Conservation (phyloP, 2,329 filamentous ascomycete genomes). For the Hypoxylon sp. region DNA sequence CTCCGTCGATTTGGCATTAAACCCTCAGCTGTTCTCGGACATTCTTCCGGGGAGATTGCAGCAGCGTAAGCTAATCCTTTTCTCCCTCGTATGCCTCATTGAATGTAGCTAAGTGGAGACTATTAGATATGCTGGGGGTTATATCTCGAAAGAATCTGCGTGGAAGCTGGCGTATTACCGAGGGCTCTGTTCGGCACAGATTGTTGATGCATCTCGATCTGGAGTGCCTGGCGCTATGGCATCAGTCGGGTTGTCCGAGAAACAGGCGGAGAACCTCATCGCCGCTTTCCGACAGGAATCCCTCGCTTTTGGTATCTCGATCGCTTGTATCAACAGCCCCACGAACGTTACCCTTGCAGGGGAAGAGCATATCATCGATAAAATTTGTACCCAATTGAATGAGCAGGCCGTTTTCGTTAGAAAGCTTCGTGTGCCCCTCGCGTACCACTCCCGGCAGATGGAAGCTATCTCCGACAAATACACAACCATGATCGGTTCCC, state of each 20-base stretch:
- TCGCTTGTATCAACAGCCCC: conserved; percentile 56
- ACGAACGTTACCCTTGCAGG: conserved; percentile 55
- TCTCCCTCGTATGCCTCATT: too few relatives aligned
- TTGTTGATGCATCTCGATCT: too few relatives aligned
- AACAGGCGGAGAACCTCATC: not conserved
- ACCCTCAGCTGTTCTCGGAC: conserved; percentile 55
- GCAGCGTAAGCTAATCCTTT: conserved; percentile 52
- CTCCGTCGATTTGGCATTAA: conserved; percentile 52
- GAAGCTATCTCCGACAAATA: conserved; percentile 32
- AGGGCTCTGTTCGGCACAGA: conserved; percentile 23
- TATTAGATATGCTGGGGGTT: conserved; percentile 28
- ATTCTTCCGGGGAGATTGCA: conserved; percentile 59
- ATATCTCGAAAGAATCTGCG: conserved; percentile 37
- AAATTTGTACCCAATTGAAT: conserved; percentile 24
- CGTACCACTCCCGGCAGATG: conserved; percentile 58
- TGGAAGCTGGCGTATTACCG: conserved; percentile 40
- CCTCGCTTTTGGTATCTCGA: not conserved
- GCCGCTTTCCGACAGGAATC: too few relatives aligned
- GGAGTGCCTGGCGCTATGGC: too few relatives aligned
- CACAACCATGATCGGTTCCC: conserved; percentile 14
- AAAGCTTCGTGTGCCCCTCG: conserved; percentile 50
- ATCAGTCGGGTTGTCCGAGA: conserved; percentile 8
- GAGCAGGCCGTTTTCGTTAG: conserved; percentile 47
- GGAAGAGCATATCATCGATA: conserved; percentile 44
- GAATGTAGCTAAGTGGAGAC: not conserved